Base-by-base conservation (phyloP, 495 filamentous ascomycete genomes). In the Wilcoxina mikolae region DNA sequence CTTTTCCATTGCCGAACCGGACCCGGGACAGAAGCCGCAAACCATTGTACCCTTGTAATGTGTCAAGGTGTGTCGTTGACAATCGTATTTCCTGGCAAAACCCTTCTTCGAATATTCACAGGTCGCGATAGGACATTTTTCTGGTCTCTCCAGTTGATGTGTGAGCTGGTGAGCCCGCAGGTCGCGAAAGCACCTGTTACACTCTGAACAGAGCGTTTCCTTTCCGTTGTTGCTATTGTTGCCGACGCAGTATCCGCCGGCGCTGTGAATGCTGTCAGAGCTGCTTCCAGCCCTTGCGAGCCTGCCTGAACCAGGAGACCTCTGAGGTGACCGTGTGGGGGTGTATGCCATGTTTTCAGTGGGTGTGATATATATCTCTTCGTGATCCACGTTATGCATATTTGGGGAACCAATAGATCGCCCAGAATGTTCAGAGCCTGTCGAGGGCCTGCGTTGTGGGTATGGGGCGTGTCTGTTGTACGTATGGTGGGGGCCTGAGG, bases 11-110 rank as follows among this genome's bases (percentile, higher is more conserved):
- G 88, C 77, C 0, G 88, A 93, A 10, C 93, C 93, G 18, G 84
- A 84, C 1, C 89, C 87, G 2, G 91, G 87, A 58, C 91, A 99
- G 69, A 99, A 96, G 10, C 90, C 89, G 67, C 91, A 99, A 12
- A 96, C 87, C 93, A 99, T 96, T 4, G 88, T 96, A 3, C 93
- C 93, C 68, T 96, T 96, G 75, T 99, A 99, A 60, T 99, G 91
- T 23, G 93, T 99, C 58, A 99, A 67, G 0, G 90, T 95, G 65
- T 99, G 91, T n/a, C 91, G 74, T 67, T 96, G 96, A 72, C 95
- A 96, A 69, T 99, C 91, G 64, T 99, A 99, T 64, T 96, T 99
- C 38, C 91, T 74, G 3, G 91, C 90, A 63, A 99, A 99, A 0
- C 91, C 91, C 68, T 95, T 96, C 55, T 77, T 76, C 69, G 94